Percentiles rank a stretch among this genome's conserved stretches.
phyloP scores from a whole-genome alignment of 805 yeast genomes.

The Candida chauliodis region DNA sequence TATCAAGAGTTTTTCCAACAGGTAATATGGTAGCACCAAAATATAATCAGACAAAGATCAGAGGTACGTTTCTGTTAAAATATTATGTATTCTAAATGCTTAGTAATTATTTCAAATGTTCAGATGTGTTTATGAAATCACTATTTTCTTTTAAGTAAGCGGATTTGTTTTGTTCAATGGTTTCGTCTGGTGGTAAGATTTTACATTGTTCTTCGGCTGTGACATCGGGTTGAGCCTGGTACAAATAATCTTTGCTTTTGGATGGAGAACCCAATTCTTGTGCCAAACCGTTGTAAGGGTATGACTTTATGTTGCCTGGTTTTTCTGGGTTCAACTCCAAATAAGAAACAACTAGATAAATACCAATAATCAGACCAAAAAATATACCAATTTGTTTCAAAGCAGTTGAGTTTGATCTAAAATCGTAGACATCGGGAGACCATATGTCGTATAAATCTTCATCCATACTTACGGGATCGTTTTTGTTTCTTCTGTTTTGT shows the following conservation, averaged over 20 bases:
- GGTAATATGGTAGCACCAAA: too few species aligned
- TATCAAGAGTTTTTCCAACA: too few species aligned
- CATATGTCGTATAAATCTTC: slow-evolving; percentile 78
- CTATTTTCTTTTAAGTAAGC: slow-evolving; percentile 34
- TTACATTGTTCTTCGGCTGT: slow-evolving; percentile 37
- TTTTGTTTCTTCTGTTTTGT: slow-evolving; percentile 74
- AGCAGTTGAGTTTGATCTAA: slow-evolving; percentile 60
- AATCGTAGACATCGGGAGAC: slow-evolving; percentile 76
- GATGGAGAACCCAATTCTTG: slow-evolving; percentile 65
- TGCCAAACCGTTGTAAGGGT: slow-evolving; percentile 73
- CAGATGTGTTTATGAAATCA: slow-evolving; percentile 30
- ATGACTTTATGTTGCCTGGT: slow-evolving; percentile 74
- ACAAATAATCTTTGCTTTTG: slow-evolving; percentile 41
- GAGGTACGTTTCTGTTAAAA: too few species aligned
- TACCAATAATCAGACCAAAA: slow-evolving; percentile 35
- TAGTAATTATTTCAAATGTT: slow-evolving; percentile 5
- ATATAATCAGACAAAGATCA: too few species aligned
- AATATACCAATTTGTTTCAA: slow-evolving; percentile 53
- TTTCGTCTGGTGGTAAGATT: slow-evolving; percentile 29
- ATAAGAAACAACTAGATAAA: slow-evolving; percentile 42
- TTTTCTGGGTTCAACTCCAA: slow-evolving; percentile 57
- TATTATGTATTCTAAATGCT: too few species aligned
- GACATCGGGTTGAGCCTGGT: slow-evolving; percentile 38
- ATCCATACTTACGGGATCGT: slow-evolving; percentile 67
- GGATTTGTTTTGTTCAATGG: slow-evolving; percentile 24